Evolutionary conservation across 192 early-diverging fungal species (phyloP).

Genomic region (Geosiphon pyriformis): DNA sequence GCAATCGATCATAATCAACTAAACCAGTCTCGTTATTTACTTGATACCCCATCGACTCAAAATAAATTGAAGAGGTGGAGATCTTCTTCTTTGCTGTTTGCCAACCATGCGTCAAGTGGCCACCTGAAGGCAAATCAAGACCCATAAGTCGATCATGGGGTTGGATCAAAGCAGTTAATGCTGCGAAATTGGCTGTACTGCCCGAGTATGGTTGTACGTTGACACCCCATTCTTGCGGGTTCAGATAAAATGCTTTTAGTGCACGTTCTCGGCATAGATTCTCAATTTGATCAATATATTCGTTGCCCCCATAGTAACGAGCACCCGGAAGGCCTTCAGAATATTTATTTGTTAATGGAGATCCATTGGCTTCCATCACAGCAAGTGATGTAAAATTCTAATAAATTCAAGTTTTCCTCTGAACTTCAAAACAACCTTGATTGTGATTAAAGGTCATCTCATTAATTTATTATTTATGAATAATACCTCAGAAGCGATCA

Average conservation of each 20-base stretch:
- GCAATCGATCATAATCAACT: conserved; percentile 93
- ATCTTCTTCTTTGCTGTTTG: conserved; percentile 99
- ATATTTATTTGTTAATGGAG: conserved; percentile 99
- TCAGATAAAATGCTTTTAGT: conserved; percentile 86
- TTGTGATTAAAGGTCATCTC: too few relatives aligned
- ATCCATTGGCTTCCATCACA: conserved; percentile 99
- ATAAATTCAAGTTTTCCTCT: conserved; percentile 6
- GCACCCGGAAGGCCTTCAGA: conserved; percentile 98
- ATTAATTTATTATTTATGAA: too few relatives aligned
- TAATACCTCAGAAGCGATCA: conserved; percentile 98
- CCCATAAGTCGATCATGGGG: conserved; percentile 99
- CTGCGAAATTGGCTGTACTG: conserved; percentile 97
- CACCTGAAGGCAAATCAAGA: conserved; percentile 97
- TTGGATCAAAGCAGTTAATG: conserved; percentile 88
- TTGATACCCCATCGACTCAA: conserved; percentile 98
- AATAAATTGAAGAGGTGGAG: conserved; percentile 99
- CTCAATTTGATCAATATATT: conserved; percentile 95
- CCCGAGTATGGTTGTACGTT: conserved; percentile 99
- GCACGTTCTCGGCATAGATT: conserved; percentile 94
- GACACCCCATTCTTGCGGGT: conserved; percentile 92
- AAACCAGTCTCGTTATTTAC: conserved; percentile 81
- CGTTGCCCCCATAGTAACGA: conserved; percentile 99
- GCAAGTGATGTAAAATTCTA: conserved; percentile 99
- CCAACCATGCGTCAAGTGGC: conserved; percentile 99
- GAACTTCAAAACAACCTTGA: too few relatives aligned